Percentiles rank a stretch among this genome's conserved stretches.
Evolutionary conservation across 2,329 filamentous ascomycete species (phyloP).

Genomic region (Fusarium nisikadoi): DNA sequence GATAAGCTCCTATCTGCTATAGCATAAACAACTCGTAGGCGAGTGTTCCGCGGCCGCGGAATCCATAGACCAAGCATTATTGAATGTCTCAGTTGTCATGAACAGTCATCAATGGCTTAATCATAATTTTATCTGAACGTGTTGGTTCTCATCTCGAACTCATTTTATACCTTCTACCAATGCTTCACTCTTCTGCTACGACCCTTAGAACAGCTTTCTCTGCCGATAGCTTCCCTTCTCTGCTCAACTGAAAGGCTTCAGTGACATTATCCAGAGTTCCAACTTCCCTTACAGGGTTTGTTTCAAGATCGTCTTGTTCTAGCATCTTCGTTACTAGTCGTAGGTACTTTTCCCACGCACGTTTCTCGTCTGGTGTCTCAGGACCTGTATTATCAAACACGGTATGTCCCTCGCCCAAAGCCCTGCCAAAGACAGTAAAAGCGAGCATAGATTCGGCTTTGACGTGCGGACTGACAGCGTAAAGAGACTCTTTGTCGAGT

Average conservation of each 20-base stretch:
- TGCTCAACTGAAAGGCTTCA: slow-evolving; percentile 6
- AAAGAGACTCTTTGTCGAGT: neutral
- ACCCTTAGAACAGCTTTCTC: neutral
- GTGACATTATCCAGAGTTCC: neutral
- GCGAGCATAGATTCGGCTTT: neutral
- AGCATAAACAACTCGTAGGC: accelerated
- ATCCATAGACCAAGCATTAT: neutral
- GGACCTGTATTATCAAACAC: neutral
- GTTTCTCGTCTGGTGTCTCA: neutral
- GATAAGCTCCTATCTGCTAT: neutral
- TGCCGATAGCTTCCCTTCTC: slow-evolving; percentile 1
- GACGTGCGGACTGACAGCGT: neutral
- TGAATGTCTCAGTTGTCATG: neutral
- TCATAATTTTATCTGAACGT: neutral
- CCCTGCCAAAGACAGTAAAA: slow-evolving; percentile 12
- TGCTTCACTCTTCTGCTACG: neutral
- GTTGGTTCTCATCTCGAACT: accelerated
- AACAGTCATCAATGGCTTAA: neutral
- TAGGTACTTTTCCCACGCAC: neutral
- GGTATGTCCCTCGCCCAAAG: neutral
- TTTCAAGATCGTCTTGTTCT: neutral
- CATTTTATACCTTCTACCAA: neutral
- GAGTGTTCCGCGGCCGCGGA: neutral
- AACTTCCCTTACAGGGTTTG: neutral
- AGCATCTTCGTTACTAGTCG: neutral